Conservation (phyloP, 2,329 filamentous ascomycete species). For the Botrytis medusae region DNA sequence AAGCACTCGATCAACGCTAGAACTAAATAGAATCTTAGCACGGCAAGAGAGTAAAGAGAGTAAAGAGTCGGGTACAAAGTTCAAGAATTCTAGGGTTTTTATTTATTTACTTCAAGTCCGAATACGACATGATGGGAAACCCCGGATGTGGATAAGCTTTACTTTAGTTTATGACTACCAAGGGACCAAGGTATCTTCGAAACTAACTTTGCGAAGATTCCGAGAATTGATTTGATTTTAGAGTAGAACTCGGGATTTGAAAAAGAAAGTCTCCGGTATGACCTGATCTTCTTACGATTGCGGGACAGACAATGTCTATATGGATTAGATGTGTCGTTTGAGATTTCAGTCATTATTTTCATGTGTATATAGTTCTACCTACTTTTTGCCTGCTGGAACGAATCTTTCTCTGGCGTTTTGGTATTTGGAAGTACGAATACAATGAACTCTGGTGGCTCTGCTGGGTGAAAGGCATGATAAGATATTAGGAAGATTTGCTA, state of each 20-base stretch:
- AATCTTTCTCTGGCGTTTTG: no score
- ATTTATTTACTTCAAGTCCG: background rate
- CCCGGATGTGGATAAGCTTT: background rate
- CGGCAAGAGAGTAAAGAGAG: background rate
- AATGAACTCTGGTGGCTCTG: no score
- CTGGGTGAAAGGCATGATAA: background rate
- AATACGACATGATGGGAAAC: background rate
- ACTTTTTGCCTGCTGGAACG: background rate
- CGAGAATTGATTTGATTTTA: background rate
- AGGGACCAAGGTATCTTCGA: background rate
- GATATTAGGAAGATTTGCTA: background rate
- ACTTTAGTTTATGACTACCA: background rate
- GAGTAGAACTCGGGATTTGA: slow-evolving; percentile 9
- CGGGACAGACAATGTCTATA: background rate
- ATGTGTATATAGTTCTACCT: background rate
- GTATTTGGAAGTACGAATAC: no score
- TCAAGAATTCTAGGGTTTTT: background rate
- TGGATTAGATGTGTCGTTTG: background rate
- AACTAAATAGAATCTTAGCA: background rate
- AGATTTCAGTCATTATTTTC: background rate
- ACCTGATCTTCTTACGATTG: background rate
- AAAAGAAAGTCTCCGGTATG: background rate
- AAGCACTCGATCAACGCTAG: background rate
- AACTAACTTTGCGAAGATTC: slow-evolving; percentile 9
- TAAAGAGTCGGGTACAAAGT: background rate